Base-by-base conservation (phyloP, 2,329 filamentous ascomycete species). In the Venturia pyrina region DNA sequence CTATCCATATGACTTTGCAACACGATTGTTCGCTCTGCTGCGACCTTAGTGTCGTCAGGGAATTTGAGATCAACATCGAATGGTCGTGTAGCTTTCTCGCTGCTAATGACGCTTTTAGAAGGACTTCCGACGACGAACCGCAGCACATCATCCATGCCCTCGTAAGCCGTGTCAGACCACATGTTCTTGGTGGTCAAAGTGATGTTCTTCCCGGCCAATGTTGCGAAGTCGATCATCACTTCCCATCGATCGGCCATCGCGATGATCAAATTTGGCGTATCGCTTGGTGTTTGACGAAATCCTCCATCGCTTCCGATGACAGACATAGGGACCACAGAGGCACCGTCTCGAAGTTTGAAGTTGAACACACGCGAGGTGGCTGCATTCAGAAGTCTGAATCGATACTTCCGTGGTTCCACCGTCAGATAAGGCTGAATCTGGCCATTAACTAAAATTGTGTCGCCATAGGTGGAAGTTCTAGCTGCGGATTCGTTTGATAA, bases 371-470 rank as follows among this genome's bases (percentile, higher is more conserved):
- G 41, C 41, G 41, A 43, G 15, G 41, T 43, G 15, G 79, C 77
- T 13, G 79, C 78, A 71, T 85, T 79, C 32, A 84, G 77, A 65
- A 85, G 70, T 1, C 84, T 76, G 69, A 87, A 80, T 21, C 83
- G 81, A 72, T 87, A 86, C 71, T 85, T 86, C 70, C 84, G 79
- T 8, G 82, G 83, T 72, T 87, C 81, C 4, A 86, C 83, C 21
- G 79, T 77, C 13, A 85, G 69, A 68, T 78, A 85, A 3, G 84
- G 84, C 84, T 83, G 86, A 3, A 83, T 83, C 68, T 83, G 80
- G 2, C 81, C 59, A 69, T 86, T 86, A 66, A 85, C 83, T 57
- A 85, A 79, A 63, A 85, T 83, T 1, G 83, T 74, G 69, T 86
- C 84, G 48, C 84, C 84, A 70, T 79, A 85, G 1, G 41, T 43